These are phyloP conservation scores for Bipolaris victoriae DNA, from an alignment of 2,329 filamentous ascomycete genomes.

Conservation along the genomic window DNA sequence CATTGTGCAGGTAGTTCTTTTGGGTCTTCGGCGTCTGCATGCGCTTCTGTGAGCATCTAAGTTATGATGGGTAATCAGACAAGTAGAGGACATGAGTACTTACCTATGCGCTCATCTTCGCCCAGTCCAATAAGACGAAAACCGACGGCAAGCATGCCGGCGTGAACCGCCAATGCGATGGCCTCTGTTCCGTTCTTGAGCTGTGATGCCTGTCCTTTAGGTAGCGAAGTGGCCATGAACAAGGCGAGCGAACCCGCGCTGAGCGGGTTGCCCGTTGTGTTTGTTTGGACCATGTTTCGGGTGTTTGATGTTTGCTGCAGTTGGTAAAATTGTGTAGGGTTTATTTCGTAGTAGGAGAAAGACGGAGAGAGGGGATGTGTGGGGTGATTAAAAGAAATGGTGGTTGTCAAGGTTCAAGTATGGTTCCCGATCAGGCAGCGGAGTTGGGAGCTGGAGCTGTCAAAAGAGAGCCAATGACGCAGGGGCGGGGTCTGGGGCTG, in stretches of 20 bases:
- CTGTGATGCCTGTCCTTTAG: slow-evolving; percentile 47
- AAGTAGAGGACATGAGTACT: slow-evolving; percentile 21
- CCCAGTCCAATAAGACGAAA: slow-evolving; percentile 84
- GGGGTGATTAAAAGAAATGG: too few relatives aligned
- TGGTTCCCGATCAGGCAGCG: slow-evolving; percentile 13
- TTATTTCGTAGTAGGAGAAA: neutral
- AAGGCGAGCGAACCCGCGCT: slow-evolving; percentile 51
- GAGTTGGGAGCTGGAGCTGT: slow-evolving; percentile 5
- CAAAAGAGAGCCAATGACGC: slow-evolving; percentile 6
- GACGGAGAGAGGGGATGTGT: neutral
- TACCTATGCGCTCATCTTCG: slow-evolving; percentile 78
- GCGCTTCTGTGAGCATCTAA: slow-evolving; percentile 56
- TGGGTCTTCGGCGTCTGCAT: slow-evolving; percentile 61
- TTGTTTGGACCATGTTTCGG: slow-evolving; percentile 35
- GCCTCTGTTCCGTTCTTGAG: slow-evolving; percentile 79
- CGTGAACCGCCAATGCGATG: slow-evolving; percentile 81
- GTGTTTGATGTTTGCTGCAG: neutral
- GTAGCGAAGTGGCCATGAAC: slow-evolving; percentile 54
- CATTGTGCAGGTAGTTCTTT: slow-evolving; percentile 75
- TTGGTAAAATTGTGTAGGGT: neutral
- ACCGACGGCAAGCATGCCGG: slow-evolving; percentile 78
- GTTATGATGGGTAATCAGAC: slow-evolving; percentile 20
- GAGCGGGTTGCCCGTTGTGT: slow-evolving; percentile 51
- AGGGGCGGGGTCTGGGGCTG: slow-evolving; percentile 32
- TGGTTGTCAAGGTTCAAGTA: neutral